Conservation (phyloP, 768 basidiomycete species). For the Phylloporus arenicola region DNA sequence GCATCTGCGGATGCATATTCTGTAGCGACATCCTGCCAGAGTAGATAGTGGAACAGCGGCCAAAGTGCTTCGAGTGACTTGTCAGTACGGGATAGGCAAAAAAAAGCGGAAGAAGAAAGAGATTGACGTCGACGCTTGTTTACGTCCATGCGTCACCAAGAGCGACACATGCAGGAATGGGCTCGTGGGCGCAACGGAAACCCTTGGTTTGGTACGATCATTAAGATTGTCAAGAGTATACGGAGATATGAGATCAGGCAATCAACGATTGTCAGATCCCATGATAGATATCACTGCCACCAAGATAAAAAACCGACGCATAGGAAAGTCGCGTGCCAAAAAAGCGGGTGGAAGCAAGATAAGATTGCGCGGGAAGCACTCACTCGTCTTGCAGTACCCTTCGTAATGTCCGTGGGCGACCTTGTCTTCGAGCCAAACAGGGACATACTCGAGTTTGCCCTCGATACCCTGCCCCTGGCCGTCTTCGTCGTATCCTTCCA, state of each 20-base stretch:
- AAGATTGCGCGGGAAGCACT: constrained; percentile 31
- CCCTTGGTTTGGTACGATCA: background rate
- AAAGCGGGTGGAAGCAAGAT: background rate
- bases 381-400: constrained; percentile 96
- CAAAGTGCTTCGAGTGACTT: constrained; percentile 62
- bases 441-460: constrained; percentile 67
- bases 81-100: constrained; percentile 1
- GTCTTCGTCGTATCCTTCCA: constrained; percentile 48
- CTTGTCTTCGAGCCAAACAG: constrained; percentile 88
- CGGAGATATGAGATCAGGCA: constrained; percentile 4
- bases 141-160: background rate
- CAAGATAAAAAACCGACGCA: constrained; percentile 2
- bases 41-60: constrained; percentile 97
- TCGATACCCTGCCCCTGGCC: constrained; percentile 43
- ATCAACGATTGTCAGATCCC: background rate
- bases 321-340: constrained; percentile 10
- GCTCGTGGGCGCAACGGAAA: background rate
- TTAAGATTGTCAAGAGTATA: background rate
- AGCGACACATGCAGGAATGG: background rate
- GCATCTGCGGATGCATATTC: constrained; percentile 83
- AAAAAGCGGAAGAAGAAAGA: background rate
- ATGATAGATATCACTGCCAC: background rate
- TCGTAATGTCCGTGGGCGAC: constrained; percentile 94
- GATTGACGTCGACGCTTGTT: background rate
- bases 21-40: constrained; percentile 94